These are phyloP conservation scores for Dictyostelium discoideum DNA, from an alignment of 78 protist species.

Conservation along the genomic window dicty_2.7 NC_007088.5:2849001-2849500, in stretches of 20 bases:
- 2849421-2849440: conserved; percentile 99
- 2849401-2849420: conserved; percentile 99
- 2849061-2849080: conserved; percentile 97
- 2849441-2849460: conserved; percentile 98
- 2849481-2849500: conserved; percentile 92
- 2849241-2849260: conserved; percentile 97
- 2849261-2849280: conserved; percentile 97
- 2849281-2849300: conserved; percentile 97
- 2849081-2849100: conserved; percentile 95
- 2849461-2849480: conserved; percentile 92
- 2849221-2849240: conserved; percentile 98
- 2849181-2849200: conserved; percentile 97
- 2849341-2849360: conserved; percentile 97
- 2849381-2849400: conserved; percentile 97
- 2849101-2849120: conserved; percentile 97
- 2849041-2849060: conserved; percentile 93
- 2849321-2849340: conserved; percentile 97
- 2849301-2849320: conserved; percentile 95
- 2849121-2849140: conserved; percentile 94
- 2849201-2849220: conserved; percentile 98
- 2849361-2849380: conserved; percentile 98
- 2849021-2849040: conserved; percentile 77
- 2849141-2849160: conserved; percentile 94
- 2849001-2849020: conserved; percentile 94
- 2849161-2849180: conserved; percentile 97